Conservation (phyloP, 23 red algal species). For the Gracilaria vermiculophylla region DNA sequence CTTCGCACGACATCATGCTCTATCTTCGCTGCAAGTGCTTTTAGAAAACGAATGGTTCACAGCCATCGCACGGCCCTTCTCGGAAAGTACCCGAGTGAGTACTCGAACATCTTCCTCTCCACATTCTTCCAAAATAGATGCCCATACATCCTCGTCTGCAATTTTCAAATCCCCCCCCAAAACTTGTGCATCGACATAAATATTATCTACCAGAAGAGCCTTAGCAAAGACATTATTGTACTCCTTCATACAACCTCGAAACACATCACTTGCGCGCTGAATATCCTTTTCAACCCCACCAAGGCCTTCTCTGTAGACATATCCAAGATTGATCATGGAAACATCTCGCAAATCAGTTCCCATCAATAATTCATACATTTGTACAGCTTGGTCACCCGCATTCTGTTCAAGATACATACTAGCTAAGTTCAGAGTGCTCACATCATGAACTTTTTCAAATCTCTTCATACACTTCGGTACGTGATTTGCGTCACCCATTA, state of each 20-base stretch:
- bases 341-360: not conserved
- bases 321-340: slow-evolving; percentile 1
- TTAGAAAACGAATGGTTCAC: not conserved
- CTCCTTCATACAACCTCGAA: not conserved
- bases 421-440: not conserved
- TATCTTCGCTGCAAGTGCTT: not conserved
- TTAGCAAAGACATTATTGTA: not conserved
- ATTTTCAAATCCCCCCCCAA: not conserved
- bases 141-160: not conserved
- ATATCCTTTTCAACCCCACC: not conserved
- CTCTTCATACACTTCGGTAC: not conserved
- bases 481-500: not conserved
- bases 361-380: slow-evolving; percentile 5
- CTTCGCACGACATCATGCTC: no score
- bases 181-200: not conserved
- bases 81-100: not conserved
- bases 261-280: not conserved
- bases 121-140: not conserved
- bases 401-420: not conserved
- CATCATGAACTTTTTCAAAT: not conserved
- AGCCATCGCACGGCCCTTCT: not conserved
- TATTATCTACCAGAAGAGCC: not conserved
- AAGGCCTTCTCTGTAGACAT: not conserved
- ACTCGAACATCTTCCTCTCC: not conserved
- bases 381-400: not conserved